Conservation (phyloP, 2,329 filamentous ascomycete genomes). For the Teratosphaeria nubilosa region DNA sequence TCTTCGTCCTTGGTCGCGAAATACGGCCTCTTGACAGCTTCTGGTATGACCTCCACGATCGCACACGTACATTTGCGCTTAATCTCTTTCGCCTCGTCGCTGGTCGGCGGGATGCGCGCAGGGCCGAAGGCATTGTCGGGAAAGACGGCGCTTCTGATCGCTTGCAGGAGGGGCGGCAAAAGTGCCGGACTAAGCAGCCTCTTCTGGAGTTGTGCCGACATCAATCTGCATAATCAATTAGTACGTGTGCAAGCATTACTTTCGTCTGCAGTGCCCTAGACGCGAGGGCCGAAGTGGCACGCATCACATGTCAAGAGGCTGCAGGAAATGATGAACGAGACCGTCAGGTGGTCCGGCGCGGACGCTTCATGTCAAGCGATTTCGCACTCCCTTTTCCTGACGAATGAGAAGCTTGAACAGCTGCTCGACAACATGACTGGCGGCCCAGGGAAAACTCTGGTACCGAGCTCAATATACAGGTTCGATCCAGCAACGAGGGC, state of each 20-base stretch:
- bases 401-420: constrained; percentile 6
- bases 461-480: not conserved
- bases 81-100: constrained; percentile 51
- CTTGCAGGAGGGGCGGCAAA: constrained; percentile 46
- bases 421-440: constrained; percentile 4
- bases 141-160: constrained; percentile 69
- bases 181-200: constrained; percentile 33
- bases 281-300: not conserved
- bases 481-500: not conserved
- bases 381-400: not conserved
- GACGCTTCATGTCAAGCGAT: not conserved
- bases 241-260: not conserved
- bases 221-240: constrained; percentile 27
- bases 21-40: constrained; percentile 34
- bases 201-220: constrained; percentile 35
- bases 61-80: constrained; percentile 57
- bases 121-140: constrained; percentile 70
- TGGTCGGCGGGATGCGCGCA: constrained; percentile 50
- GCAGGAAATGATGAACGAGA: not conserved
- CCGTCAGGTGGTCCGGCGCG: not conserved
- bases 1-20: constrained; percentile 28
- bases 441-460: not conserved
- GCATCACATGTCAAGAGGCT: not conserved
- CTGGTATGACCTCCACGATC: constrained; percentile 39
- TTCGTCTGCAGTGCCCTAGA: not conserved